phyloP scores from a whole-genome alignment of 2,329 filamentous ascomycete species.

The Fusarium incarnatum region DNA sequence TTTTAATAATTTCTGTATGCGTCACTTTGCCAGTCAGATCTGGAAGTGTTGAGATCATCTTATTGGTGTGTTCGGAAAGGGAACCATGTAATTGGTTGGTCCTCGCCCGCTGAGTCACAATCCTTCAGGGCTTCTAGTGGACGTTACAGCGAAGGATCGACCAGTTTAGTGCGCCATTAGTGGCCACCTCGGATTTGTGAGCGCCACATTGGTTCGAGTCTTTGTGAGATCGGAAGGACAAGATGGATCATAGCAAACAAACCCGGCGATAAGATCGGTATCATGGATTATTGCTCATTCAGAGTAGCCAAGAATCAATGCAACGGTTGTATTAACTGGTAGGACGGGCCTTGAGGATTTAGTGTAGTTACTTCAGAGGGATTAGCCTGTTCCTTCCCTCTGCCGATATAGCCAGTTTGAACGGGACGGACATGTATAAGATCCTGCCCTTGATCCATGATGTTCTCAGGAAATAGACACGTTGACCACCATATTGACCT shows the following conservation, averaged over 20 bases:
- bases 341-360: no score
- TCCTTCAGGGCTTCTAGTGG: fast-evolving
- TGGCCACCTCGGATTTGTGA: background rate
- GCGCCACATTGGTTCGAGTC: background rate
- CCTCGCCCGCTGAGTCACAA: background rate
- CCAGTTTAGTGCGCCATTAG: background rate
- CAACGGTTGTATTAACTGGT: fast-evolving
- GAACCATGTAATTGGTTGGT: background rate
- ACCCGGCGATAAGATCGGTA: background rate
- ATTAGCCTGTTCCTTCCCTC: background rate
- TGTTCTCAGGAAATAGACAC: background rate
- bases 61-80: conserved; percentile 16
- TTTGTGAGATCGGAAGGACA: fast-evolving
- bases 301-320: fast-evolving
- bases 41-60: background rate
- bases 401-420: background rate
- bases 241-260: fast-evolving
- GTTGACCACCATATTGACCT: fast-evolving
- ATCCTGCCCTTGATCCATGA: fast-evolving
- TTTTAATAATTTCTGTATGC: no score
- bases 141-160: background rate
- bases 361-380: background rate
- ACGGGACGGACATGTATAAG: background rate
- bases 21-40: no score
- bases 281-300: background rate